Base-by-base conservation (phyloP, 306 rosid species). In the Quercus glauca region DNA sequence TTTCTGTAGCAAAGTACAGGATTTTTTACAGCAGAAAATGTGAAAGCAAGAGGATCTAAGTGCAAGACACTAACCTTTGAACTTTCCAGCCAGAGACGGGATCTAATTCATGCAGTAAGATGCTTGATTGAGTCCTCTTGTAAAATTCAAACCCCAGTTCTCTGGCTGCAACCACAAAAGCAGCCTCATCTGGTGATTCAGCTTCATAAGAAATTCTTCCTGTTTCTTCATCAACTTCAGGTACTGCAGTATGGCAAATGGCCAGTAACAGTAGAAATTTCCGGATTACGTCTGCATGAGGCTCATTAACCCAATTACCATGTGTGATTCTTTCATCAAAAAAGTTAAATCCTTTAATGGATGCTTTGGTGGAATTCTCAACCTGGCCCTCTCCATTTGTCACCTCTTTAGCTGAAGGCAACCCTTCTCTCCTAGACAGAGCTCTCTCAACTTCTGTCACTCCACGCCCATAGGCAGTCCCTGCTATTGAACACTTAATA, bases 111-210 rank as follows among this genome's bases (percentile, higher is more conserved):
- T 64, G 89, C 76, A 93, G 41, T 25, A 86, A 85, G 82, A 93
- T 88, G 88, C 88, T 78, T 23, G 93, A 35, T 35, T 90, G 94
- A 65, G 88, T 84, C 83, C 98, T 88, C 67, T 89, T 93, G 55
- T 77, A 88, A 88, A 96, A 96, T 86, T 91, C 95, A 81, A 96
- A 93, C 33, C 99, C 99, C 41, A 35, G 41, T 35, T 35, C 41
- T 5, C 41, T 35, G 41, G 41, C 41, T 35, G 41, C 41, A 35
- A 96, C 88, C 74, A 96, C 96, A 75, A 96, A 94, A 82, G 98
- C 97, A 60, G 97, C 97, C 84, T 94, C 98, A 76, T 94, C 98
- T 0, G 98, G 98, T 25, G 98, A 94, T 86, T 94, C 97, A 63
- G 98, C 98, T 90, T 94, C 98, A 83, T 92, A 94, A n/a, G 98